phyloP scores from a whole-genome alignment of 1,139 yeast genomes.

The Protomyces inundatus region DNA sequence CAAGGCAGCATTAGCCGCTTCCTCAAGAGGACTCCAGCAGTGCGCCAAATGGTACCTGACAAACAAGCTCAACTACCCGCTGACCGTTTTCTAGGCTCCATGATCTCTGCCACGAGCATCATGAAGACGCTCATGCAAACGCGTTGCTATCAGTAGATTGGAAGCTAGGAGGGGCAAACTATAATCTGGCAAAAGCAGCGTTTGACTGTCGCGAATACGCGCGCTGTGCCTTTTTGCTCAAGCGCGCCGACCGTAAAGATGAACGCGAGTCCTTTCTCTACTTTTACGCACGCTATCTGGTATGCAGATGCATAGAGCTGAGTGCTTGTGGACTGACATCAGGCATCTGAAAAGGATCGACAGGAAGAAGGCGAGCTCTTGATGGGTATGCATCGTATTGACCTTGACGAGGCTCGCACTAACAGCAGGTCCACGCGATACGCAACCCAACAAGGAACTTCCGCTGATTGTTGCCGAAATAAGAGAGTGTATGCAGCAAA shows the following conservation, averaged over 20 bases:
- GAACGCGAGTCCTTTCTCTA: not conserved
- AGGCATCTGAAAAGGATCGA: conserved; percentile 66
- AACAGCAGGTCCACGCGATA: conserved; percentile 42
- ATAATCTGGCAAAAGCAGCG: conserved; percentile 59
- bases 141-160: too few species aligned
- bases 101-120: not conserved
- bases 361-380: conserved; percentile 72
- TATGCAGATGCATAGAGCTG: conserved; percentile 52
- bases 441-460: conserved; percentile 38
- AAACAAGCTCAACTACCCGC: not conserved
- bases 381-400: conserved; percentile 35
- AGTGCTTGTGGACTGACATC: conserved; percentile 55
- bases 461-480: conserved; percentile 39
- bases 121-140: too few species aligned
- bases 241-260: not conserved
- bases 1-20: not conserved
- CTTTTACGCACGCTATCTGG: conserved; percentile 40
- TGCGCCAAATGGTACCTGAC: not conserved
- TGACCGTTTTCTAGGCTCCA: not conserved
- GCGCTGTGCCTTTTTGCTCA: conserved; percentile 52
- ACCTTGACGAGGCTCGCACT: not conserved
- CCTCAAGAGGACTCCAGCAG: not conserved
- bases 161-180: not conserved
- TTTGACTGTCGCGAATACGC: conserved; percentile 84
- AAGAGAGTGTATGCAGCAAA: conserved; percentile 31